Base-by-base conservation (phyloP, 805 yeast species). In the Wickerhamiella spandovensis region DNA sequence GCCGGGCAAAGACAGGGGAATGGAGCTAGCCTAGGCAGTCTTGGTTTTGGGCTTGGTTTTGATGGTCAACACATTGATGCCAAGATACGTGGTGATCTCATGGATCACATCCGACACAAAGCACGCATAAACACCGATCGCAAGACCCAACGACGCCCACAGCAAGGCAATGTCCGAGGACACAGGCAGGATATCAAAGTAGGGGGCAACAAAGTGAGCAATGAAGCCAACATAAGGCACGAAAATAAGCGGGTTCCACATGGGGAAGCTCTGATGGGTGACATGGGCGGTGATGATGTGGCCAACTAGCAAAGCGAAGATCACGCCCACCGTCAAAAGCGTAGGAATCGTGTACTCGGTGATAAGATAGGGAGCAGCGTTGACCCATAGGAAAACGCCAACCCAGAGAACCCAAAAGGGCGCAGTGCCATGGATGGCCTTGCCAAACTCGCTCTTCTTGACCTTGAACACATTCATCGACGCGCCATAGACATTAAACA, bases 261-360 rank as follows among this genome's bases (percentile, higher is more conserved):
- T 67, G 46, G 97, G 97, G 72, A 84, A 88, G 3, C 66, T 62
- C 63, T 84, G 95, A 47, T 75, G 68, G 0, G 96, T 85, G 57
- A 90, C 76, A 64, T 89, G 97, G 2, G 86, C 89, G 51, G 82
- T 72, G 60, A 89, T 89, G 54, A 89, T 86, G 62, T 92, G 77
- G 4, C 97, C 97, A n/a, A 90, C 97, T 3, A 78, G 72, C 60
- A 84, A 82, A 0, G 97, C 95, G 56, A 83, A 67, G 1, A 84
- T 73, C 20, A 80, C 71, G 1, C 95, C 95, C 56, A 84, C 75
- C 12, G 48, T 12, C 12, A 51, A 28, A 13, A 86, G 76, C 45
- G 83, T 61, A 21, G 81, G 68, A 56, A 84, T 63, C 5, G 62
- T 56, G 42, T 58, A 61, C 25, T 67, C 53, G 41, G 50, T 43